These are phyloP conservation scores for Acanthamoeba castellanii DNA, from an alignment of 208 protist species.

Conservation along the genomic window DNA sequence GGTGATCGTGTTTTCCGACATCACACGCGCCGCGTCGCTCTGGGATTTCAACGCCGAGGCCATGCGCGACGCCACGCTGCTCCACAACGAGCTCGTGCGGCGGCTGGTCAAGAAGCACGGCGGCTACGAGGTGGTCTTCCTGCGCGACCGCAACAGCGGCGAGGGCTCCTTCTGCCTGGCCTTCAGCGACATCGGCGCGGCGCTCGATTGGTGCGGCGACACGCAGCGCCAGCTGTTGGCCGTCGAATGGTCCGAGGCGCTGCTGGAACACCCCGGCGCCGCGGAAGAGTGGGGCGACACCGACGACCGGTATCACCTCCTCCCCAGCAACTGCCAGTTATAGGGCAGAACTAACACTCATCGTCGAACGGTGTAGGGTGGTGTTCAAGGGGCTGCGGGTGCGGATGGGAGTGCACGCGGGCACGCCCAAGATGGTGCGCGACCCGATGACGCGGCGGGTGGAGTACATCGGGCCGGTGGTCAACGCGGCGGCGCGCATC, in stretches of 20 bases:
- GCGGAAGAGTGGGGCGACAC: constrained; percentile 63
- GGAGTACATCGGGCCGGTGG: constrained; percentile 42
- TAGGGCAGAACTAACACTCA: too few relatives aligned
- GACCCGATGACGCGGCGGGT: constrained; percentile 49
- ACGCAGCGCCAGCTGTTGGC: constrained; percentile 28
- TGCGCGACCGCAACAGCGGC: constrained; percentile 44
- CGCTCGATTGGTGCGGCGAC: constrained; percentile 10
- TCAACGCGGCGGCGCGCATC: constrained; percentile 27
- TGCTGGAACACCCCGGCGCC: constrained; percentile 63
- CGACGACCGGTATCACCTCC: not conserved
- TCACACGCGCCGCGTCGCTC: constrained; percentile 40
- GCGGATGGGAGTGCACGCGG: constrained; percentile 24
- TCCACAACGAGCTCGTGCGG: constrained; percentile 43
- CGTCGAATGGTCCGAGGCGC: constrained; percentile 3
- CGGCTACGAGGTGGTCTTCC: constrained; percentile 69
- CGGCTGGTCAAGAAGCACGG: not conserved
- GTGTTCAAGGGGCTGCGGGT: constrained; percentile 32
- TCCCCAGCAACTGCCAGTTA: too few relatives aligned
- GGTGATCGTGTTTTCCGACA: constrained; percentile 64
- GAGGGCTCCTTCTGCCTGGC: constrained; percentile 69
- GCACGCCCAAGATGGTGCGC: not conserved
- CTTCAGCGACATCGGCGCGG: not conserved
- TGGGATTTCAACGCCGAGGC: constrained; percentile 47
- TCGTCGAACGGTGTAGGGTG: too few relatives aligned
- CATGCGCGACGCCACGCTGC: constrained; percentile 52